phyloP scores from a whole-genome alignment of 352 stramenopile genomes.

The Globisporangium nodosum region DNA sequence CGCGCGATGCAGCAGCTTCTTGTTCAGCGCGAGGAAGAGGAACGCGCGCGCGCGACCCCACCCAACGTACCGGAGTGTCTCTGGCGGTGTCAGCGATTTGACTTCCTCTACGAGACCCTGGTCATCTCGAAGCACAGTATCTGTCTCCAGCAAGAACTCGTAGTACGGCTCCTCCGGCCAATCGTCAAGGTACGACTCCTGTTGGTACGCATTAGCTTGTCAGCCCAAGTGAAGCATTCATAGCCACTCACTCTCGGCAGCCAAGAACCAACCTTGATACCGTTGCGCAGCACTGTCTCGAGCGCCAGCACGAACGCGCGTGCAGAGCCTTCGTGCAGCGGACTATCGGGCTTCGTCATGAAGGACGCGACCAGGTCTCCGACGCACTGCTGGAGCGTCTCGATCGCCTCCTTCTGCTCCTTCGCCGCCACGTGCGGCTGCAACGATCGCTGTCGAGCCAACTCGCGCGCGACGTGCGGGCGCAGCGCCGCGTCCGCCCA shows the following conservation, averaged over 20 bases:
- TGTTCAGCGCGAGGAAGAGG: slow-evolving; percentile 65
- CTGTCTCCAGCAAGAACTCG: slow-evolving; percentile 58
- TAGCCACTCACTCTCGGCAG: not conserved
- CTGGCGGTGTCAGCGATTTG: slow-evolving; percentile 20
- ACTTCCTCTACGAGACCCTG: slow-evolving; percentile 54
- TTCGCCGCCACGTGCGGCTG: slow-evolving; percentile 16
- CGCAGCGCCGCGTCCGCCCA: slow-evolving; percentile 20
- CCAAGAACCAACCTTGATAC: slow-evolving; percentile 40
- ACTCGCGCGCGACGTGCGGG: slow-evolving; percentile 28
- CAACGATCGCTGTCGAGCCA: slow-evolving; percentile 27
- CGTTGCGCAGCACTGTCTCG: slow-evolving; percentile 56
- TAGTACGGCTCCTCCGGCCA: slow-evolving; percentile 77
- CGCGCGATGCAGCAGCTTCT: slow-evolving; percentile 63
- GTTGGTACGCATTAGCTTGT: not conserved
- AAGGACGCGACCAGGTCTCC: slow-evolving; percentile 72
- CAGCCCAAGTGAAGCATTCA: not conserved
- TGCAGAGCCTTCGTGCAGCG: slow-evolving; percentile 65
- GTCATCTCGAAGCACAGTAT: slow-evolving; percentile 60
- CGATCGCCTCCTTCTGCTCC: slow-evolving; percentile 23
- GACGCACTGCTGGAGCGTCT: slow-evolving; percentile 33
- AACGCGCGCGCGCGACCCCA: slow-evolving; percentile 67
- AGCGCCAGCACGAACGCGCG: slow-evolving; percentile 56
- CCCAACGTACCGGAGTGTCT: slow-evolving; percentile 44
- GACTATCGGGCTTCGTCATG: slow-evolving; percentile 55
- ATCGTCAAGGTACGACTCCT: slow-evolving; percentile 33